Evolutionary conservation across 176 grass and related monocot genomes (phyloP), one percentile per base, ranked within the genome.

Genomic region (Tuctoria greenei): DNA sequence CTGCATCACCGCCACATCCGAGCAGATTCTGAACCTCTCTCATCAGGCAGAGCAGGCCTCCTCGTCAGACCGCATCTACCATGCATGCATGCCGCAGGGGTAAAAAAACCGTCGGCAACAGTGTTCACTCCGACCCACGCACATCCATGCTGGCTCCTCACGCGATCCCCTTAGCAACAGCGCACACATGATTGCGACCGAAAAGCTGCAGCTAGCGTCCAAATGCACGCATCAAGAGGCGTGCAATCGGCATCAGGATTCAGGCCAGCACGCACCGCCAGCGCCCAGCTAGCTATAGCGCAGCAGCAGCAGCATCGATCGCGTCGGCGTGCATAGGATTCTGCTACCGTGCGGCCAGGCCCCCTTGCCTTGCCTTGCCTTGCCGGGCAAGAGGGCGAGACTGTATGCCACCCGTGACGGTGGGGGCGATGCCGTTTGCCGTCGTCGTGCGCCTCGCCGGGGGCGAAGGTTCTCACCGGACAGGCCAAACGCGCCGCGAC

Each of bases 141-240:
- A 56, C 52, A 23, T 56, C 20, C 20, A 56, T n/a, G 52, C 52
- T 56, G n/a, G n/a, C 20, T 5, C 31, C 2, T 31, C 31, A 31
- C 31, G 31, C 31, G 31, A 31, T 3, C 3, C 31, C 2, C 7
- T 3, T 3, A 43, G 23, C 44, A 37, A 64, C 72, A 57, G 6
- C 43, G n/a, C 35, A 71, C 73, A 8, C 74, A 88, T 74, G 80
- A 63, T 69, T 8, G 75, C 42, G 43, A 55, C 74, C 38, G 39
- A 8, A 83, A 62, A 69, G 69, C 69, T 79, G 80, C 16, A 25
- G 58, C 52, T 44, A 87, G 40, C 59, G 27, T 79, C 74, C 74
- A 83, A 74, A 62, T 20, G 62, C 86, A 74, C 74, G 62, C 80
- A 83, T 79, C 85, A 67, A 66, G 83, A 78, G 74, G 58, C 45